Percentiles rank a stretch among this genome's conserved stretches.
These are phyloP conservation scores for Cyberlindnera suaveolens DNA, from an alignment of 805 yeast species.

Conservation along the genomic window DNA sequence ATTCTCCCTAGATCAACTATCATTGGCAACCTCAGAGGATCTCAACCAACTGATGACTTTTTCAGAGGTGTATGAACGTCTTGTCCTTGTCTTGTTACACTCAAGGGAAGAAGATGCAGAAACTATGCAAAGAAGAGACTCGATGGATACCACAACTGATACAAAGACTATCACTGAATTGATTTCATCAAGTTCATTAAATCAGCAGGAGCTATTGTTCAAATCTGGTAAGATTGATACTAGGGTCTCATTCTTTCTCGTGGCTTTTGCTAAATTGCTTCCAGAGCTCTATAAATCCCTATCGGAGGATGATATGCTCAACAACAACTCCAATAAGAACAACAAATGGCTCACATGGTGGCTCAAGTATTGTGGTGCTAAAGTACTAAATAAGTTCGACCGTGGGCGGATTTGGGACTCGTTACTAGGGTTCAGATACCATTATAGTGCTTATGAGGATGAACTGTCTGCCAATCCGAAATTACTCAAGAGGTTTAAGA, in stretches of 20 bases:
- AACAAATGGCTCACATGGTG: constrained; percentile 95
- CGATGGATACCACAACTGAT: constrained; percentile 4
- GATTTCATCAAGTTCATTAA: constrained; percentile 13
- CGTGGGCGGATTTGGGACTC: constrained; percentile 89
- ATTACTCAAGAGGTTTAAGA: constrained; percentile 15
- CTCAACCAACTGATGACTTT: constrained; percentile 36
- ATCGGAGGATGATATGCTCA: constrained; percentile 72
- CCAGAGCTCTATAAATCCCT: constrained; percentile 76
- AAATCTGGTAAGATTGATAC: constrained; percentile 56
- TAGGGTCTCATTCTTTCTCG: constrained; percentile 60
- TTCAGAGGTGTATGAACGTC: constrained; percentile 66
- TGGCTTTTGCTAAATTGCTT: constrained; percentile 51
- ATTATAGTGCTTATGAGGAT: constrained; percentile 20
- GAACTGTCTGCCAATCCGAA: constrained; percentile 13
- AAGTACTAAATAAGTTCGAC: constrained; percentile 74
- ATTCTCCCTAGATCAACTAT: constrained; percentile 22
- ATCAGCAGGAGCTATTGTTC: constrained; percentile 35
- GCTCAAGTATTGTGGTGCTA: constrained; percentile 86
- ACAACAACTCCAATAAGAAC: constrained; percentile 42
- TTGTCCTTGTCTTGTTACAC: constrained; percentile 70
- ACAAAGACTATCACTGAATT: constrained; percentile 13
- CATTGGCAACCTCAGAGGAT: constrained; percentile 14
- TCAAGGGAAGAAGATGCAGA: constrained; percentile 19
- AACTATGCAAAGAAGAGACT: constrained; percentile 4
- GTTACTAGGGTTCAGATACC: constrained; percentile 68